Evolutionary conservation across 2,329 filamentous ascomycete genomes (phyloP).

Genomic region (Grosmannia serpens): DNA sequence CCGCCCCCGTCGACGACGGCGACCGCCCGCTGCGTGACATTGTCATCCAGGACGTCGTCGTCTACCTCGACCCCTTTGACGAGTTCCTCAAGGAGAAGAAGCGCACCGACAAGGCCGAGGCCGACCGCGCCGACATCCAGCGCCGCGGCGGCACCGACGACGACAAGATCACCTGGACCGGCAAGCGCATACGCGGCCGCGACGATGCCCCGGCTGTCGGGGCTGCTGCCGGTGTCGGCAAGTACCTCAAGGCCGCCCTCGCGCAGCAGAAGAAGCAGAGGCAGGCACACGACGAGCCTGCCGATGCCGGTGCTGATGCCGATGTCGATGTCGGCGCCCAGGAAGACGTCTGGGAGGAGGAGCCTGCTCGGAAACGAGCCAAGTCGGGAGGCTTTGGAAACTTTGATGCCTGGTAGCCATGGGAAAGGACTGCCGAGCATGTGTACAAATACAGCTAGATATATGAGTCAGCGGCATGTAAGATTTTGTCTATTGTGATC

Average conservation of each 20-base stretch:
- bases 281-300: neutral
- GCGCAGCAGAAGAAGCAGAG: constrained; percentile 11
- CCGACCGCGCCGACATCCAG: constrained; percentile 49
- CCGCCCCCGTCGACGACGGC: constrained; percentile 59
- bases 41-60: constrained; percentile 66
- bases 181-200: constrained; percentile 68
- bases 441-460: neutral
- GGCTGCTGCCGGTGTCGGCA: constrained; percentile 45
- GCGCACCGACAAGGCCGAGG: constrained; percentile 47
- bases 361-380: constrained; percentile 70
- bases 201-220: constrained; percentile 32
- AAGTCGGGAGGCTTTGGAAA: constrained; percentile 81
- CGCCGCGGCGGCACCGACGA: constrained; percentile 67
- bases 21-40: constrained; percentile 70
- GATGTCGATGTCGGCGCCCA: constrained; percentile 32
- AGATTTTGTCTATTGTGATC: neutral
- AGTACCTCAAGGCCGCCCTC: constrained; percentile 60
- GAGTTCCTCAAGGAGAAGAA: constrained; percentile 73
- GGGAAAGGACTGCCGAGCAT: neutral
- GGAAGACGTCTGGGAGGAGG: constrained; percentile 26
- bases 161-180: constrained; percentile 89
- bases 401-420: constrained; percentile 77
- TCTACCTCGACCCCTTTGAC: constrained; percentile 91
- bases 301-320: neutral
- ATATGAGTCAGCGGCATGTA: neutral